phyloP scores from a whole-genome alignment of 1,284 basidiomycete genomes.

The Vanrija sp. region DNA sequence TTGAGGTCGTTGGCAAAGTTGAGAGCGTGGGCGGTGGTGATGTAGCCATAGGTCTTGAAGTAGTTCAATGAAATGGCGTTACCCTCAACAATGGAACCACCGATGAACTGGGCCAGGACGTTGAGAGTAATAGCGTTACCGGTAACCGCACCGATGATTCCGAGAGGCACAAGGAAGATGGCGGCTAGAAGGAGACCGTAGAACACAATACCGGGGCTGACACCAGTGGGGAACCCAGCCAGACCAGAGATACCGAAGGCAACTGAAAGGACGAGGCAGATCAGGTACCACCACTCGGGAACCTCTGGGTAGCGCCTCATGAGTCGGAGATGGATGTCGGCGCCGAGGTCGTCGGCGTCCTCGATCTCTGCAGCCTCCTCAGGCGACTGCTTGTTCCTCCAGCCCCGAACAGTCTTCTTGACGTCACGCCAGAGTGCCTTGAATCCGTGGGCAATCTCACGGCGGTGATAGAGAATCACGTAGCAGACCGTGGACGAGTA shows the following conservation, averaged over 20 bases:
- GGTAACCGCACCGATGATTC: conserved; percentile 58
- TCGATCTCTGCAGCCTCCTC: conserved; percentile 53
- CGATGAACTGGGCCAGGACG: conserved; percentile 58
- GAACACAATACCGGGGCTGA: conserved; percentile 59
- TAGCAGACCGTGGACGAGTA: conserved; percentile 17
- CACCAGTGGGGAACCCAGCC: conserved; percentile 57
- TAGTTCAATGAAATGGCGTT: conserved; percentile 62
- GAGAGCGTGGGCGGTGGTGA: conserved; percentile 54
- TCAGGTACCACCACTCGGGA: conserved; percentile 71
- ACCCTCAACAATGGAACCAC: conserved; percentile 57
- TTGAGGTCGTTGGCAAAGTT: conserved; percentile 56
- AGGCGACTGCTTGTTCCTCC: conserved; percentile 20
- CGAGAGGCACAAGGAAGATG: conserved; percentile 56
- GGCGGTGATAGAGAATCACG: conserved; percentile 72
- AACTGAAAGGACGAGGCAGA: conserved; percentile 60
- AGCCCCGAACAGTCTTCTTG: conserved; percentile 2
- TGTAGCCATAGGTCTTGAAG: conserved; percentile 56
- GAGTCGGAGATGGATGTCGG: conserved; percentile 76
- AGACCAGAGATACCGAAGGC: conserved; percentile 46
- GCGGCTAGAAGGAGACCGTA: conserved; percentile 50
- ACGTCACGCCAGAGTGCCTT: neutral
- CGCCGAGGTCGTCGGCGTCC: conserved; percentile 49
- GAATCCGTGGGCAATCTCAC: conserved; percentile 55
- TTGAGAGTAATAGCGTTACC: conserved; percentile 56
- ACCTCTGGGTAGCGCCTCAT: conserved; percentile 78